Conservation (phyloP, 768 basidiomycete species). For the Amanita exitialis region DNA sequence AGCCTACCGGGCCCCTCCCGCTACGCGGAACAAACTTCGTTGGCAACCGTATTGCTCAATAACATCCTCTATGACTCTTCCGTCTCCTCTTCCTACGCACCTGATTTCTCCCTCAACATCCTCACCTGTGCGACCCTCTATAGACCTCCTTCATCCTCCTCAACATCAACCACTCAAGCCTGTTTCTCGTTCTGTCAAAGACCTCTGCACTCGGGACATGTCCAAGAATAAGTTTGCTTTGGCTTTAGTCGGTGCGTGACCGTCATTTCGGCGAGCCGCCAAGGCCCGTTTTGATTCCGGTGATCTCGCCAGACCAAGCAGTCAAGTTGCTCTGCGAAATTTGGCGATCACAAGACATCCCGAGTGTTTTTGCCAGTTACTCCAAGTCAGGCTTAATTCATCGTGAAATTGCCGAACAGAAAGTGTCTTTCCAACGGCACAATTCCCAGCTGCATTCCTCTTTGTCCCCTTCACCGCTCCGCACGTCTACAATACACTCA, state of each 20-base stretch:
- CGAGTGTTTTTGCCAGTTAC: constrained; percentile 32
- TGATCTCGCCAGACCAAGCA: constrained; percentile 52
- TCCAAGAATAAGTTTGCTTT: constrained; percentile 58
- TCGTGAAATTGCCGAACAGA: constrained; percentile 9
- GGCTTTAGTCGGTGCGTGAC: constrained; percentile 58
- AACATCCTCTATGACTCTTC: constrained; percentile 16
- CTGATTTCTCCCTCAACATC: constrained; percentile 52
- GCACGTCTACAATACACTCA: constrained; percentile 3
- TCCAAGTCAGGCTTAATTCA: constrained; percentile 14
- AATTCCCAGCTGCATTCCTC: constrained; percentile 26
- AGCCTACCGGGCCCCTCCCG: constrained; percentile 63
- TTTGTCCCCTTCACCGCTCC: constrained; percentile 14
- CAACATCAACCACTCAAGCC: constrained; percentile 20
- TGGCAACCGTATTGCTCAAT: constrained; percentile 72
- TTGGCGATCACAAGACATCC: constrained; percentile 73
- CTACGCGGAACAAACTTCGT: constrained; percentile 57
- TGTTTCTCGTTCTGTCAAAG: constrained; percentile 22
- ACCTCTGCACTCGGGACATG: constrained; percentile 21
- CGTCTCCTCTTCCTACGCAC: constrained; percentile 30
- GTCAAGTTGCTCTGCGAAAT: constrained; percentile 70
- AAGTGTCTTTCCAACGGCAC: constrained; percentile 19
- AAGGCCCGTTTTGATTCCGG: background rate
- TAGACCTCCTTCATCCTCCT: constrained; percentile 15
- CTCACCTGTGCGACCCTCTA: constrained; percentile 36
- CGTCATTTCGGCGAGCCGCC: background rate